Base-by-base conservation (phyloP, 2,329 filamentous ascomycete species). In the Trichophyton schoenleinii region DNA sequence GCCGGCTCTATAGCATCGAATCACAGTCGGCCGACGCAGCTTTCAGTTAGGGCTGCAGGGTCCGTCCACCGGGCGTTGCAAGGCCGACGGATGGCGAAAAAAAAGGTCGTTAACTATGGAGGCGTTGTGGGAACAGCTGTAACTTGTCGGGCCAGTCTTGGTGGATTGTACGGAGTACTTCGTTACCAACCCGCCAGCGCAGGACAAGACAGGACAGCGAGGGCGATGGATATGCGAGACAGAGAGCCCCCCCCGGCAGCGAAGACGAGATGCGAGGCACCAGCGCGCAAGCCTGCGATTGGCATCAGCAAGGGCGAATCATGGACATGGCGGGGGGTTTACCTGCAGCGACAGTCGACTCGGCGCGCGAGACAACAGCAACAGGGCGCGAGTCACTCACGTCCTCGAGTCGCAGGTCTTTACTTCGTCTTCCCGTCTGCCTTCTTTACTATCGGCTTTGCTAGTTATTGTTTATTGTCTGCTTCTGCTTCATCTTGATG, bases 21-120 rank as follows among this genome's bases (percentile, higher is more conserved):
- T 55, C 52, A 55, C 28, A 34, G 52, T n/a, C 7, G 52, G 46
- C 46, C 34, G 46, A 49, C 22, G 46, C 46, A 49, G 52, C 52
- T 55, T 55, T 55, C 31, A 55, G 52, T 55, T 55, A 55, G 52
- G 52, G 52, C 52, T 55, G 52, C 52, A 55, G 52, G 25, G n/a
- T 34, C 52, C 22, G 34, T 38, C 34, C 34, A 38, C 34, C 34
- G 9, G 34, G 34, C 34, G 34, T 38, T 38, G 34, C 34, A 38
- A 38, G 9, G 34, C 34, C 34, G 34, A 38, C 6, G 34, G 34
- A 38, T 11, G 34, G 34, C 34, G 11, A 38, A 38, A 31, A 28
- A 28, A 31, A 31, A 7, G 6, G 28, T 31, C 28, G 28, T 31
- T 31, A 31, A 31, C 28, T 31, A 31, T 31, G 28, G 28, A 31